phyloP scores from a whole-genome alignment of 1,284 basidiomycete species.

The Moesziomyces globuligerus region DNA sequence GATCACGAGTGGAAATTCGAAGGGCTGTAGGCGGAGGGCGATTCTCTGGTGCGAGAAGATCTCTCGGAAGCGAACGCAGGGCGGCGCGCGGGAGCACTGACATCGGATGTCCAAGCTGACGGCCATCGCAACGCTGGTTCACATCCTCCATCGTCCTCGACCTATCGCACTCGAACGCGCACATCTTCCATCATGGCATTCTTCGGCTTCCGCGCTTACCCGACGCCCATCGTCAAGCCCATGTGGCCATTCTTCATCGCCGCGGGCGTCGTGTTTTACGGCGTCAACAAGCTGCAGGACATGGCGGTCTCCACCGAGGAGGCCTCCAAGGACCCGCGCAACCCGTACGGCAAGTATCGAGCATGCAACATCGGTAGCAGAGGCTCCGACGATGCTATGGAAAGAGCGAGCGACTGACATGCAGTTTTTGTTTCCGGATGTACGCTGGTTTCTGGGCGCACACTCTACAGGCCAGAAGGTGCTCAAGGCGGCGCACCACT shows the following conservation, averaged over 20 bases:
- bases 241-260: slow-evolving; percentile 65
- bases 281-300: slow-evolving; percentile 61
- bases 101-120: too few species aligned
- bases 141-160: neutral
- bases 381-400: neutral
- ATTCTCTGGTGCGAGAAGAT: slow-evolving; percentile 35
- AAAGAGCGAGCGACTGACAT: too few species aligned
- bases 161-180: slow-evolving; percentile 8
- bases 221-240: slow-evolving; percentile 64
- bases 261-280: slow-evolving; percentile 60
- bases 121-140: slow-evolving; percentile 21
- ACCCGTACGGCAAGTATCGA: slow-evolving; percentile 63
- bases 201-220: slow-evolving; percentile 65
- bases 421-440: too few species aligned
- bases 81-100: slow-evolving; percentile 2
- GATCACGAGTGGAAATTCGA: slow-evolving; percentile 20
- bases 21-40: slow-evolving; percentile 1
- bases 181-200: slow-evolving; percentile 50
- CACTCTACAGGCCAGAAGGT: slow-evolving; percentile 53
- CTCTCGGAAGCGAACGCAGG: slow-evolving; percentile 1
- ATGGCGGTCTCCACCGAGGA: slow-evolving; percentile 57
- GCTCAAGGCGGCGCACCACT: slow-evolving; percentile 52
- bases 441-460: too few species aligned
- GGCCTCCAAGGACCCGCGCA: slow-evolving; percentile 64
- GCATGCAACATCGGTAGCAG: neutral